phyloP scores from a whole-genome alignment of 306 rosid species.

The Lithocarpus polystachyus region DNA sequence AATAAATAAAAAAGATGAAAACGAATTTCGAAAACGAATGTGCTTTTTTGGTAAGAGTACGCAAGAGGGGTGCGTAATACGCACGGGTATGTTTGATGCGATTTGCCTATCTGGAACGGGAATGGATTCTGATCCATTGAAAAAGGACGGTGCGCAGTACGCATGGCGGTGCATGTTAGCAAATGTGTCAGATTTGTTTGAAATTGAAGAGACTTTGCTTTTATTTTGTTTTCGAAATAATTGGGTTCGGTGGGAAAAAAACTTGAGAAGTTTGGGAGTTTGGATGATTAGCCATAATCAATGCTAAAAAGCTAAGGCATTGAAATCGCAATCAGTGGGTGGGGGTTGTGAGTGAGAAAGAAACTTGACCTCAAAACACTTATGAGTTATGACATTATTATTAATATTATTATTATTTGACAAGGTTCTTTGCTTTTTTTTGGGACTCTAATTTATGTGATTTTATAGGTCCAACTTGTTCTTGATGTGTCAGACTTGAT shows the following conservation, averaged over 20 bases:
- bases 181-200: neutral
- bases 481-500: neutral
- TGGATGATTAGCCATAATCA: constrained; percentile 23
- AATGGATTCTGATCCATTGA: neutral
- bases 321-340: constrained; percentile 37
- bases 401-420: neutral
- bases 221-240: too few relatives aligned
- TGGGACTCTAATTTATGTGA: too few relatives aligned
- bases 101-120: neutral
- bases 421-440: neutral
- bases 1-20: too few relatives aligned
- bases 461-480: neutral
- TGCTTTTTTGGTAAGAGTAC: constrained; percentile 6
- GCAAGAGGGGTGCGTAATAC: constrained; percentile 26
- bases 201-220: too few relatives aligned
- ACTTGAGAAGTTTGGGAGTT: neutral
- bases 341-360: constrained; percentile 24
- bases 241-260: neutral
- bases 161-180: constrained; percentile 19
- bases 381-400: constrained; percentile 5
- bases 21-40: constrained; percentile 23
- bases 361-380: constrained; percentile 18
- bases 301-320: constrained; percentile 36
- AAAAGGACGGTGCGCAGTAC: constrained; percentile 31
- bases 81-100: neutral